Base-by-base conservation (phyloP, 352 stramenopile species). In the Globisporangium recalcitrans region DNA sequence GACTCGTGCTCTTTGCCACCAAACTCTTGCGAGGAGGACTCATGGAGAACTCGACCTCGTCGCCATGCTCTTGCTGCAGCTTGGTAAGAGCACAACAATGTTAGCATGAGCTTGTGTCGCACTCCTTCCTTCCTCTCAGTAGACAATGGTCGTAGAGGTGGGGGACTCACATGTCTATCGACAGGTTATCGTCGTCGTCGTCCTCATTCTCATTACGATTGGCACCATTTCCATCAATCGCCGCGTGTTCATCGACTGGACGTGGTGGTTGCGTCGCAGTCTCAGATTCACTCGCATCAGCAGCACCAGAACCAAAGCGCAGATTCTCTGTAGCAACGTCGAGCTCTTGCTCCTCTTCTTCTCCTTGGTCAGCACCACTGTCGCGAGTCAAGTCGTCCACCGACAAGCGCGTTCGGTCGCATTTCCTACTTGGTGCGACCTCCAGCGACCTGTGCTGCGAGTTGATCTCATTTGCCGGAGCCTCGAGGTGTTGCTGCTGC, bases 131-230 rank as follows among this genome's bases (percentile, higher is more conserved):
- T n/a, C n/a, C n/a, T n/a, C 44, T 68, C 46, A 63, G 44, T 56
- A 11, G 52, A 14, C 52, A 69, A 4, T 3, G 2, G 6, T 44
- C 49, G 49, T 21, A 47, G 3, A 14, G 9, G 32, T 40, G 11
- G 1, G 10, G 58, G 53, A 63, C 75, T 57, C 66, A 93, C 83
- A 90, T 63, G 60, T 93, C 83, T 6, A 93, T 80, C 44, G 77
- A 87, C 1, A 90, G 38, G 16, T 69, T 69, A 52, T 68, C 60
- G 6, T 74, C 72, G 1, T 76, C 65, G 0, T 73, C 65, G 19
- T 58, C 52, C 1, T 16, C 27, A 31, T 27, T 34, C 7, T 14
- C 7, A 16, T 63, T 31, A 14, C 6, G 16, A 6, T 24, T 4
- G 11, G 1, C 3, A 13, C 27, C 21, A 4, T 32, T n/a, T 5